Evolutionary conservation across 805 yeast species (phyloP).

Genomic region (Kuraishia cidri): DNA sequence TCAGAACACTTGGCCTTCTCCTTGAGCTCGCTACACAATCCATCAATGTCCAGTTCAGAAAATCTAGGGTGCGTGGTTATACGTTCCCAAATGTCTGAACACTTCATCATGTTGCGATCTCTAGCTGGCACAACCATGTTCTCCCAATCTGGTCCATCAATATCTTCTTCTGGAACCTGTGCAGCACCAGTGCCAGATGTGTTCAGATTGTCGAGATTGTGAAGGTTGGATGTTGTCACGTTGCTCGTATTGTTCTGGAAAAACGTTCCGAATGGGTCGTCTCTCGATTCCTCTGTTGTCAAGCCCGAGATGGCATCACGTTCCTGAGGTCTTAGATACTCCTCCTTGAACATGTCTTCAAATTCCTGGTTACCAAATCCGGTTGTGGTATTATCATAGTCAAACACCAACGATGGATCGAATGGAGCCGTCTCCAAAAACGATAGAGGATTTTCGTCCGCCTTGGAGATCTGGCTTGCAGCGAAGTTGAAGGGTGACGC

Average conservation of each 20-base stretch:
- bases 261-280: conserved; percentile 37
- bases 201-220: conserved; percentile 8
- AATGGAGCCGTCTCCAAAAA: conserved; percentile 37
- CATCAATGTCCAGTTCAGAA: conserved; percentile 89
- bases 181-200: conserved; percentile 6
- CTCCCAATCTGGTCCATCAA: conserved; percentile 22
- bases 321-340: conserved; percentile 3
- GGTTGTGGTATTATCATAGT: conserved; percentile 4
- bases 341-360: conserved; percentile 2
- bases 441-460: conserved; percentile 30
- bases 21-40: conserved; percentile 83
- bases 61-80: conserved; percentile 90
- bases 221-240: conserved; percentile 11
- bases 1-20: conserved; percentile 94
- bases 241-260: conserved; percentile 1
- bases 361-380: background rate
- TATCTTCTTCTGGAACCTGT: conserved; percentile 6
- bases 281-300: conserved; percentile 46
- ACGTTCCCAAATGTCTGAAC: conserved; percentile 95
- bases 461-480: background rate
- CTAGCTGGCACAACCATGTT: conserved; percentile 62
- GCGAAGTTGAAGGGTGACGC: conserved; percentile 1
- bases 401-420: conserved; percentile 46
- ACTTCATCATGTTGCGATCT: conserved; percentile 50
- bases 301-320: conserved; percentile 21